phyloP scores from a whole-genome alignment of 1,284 basidiomycete genomes.

The Bondarzewia mesenterica region DNA sequence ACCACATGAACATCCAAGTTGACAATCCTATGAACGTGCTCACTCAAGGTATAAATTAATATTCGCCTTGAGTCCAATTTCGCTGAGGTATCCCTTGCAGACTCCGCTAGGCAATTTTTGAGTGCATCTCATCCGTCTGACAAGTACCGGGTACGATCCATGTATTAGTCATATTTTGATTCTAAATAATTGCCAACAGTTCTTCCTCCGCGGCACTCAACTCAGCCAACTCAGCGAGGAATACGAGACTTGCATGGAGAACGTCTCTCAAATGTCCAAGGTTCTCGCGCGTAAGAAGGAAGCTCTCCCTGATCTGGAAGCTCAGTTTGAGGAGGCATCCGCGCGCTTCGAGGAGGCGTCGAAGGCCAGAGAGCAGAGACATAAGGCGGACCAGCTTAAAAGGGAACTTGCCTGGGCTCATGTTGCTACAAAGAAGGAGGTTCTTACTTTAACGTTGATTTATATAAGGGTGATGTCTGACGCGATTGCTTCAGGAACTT shows the following conservation, averaged over 20 bases:
- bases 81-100: neutral
- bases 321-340: slow-evolving; percentile 50
- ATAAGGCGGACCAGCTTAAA: slow-evolving; percentile 64
- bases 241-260: slow-evolving; percentile 72
- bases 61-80: neutral
- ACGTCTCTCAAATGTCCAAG: slow-evolving; percentile 60
- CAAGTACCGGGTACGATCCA: slow-evolving; percentile 73
- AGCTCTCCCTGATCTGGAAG: slow-evolving; percentile 66
- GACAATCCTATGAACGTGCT: slow-evolving; percentile 96
- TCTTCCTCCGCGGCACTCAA: slow-evolving; percentile 93
- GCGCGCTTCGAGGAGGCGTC: slow-evolving; percentile 64
- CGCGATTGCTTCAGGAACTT: slow-evolving; percentile 35
- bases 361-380: slow-evolving; percentile 65
- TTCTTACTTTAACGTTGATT: slow-evolving; percentile 12
- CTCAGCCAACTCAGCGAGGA: slow-evolving; percentile 83
- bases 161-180: neutral
- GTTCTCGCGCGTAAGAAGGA: slow-evolving; percentile 63
- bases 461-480: neutral
- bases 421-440: slow-evolving; percentile 67
- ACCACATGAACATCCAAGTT: slow-evolving; percentile 94
- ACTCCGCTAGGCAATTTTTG: slow-evolving; percentile 68
- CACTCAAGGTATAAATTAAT: slow-evolving; percentile 61
- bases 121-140: slow-evolving; percentile 77
- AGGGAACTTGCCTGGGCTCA: slow-evolving; percentile 88
- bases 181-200: slow-evolving; percentile 36